A percentile compares a stretch with the other conserved stretches of the same genome.
phyloP scores from a whole-genome alignment of 345 rosid genomes.

The Eucalyptus caleyi region DNA sequence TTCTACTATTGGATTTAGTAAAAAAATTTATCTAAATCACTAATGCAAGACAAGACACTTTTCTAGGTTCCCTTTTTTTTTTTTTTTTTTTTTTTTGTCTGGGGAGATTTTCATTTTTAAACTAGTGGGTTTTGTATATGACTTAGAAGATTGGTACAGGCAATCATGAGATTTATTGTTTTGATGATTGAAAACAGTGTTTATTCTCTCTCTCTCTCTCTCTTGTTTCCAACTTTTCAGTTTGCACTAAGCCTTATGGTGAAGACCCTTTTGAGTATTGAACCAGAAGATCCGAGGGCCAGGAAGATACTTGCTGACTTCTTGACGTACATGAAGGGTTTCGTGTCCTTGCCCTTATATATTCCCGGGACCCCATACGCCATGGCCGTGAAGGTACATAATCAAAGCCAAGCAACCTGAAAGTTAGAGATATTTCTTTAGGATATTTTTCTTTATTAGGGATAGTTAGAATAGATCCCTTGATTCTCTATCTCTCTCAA shows the following conservation, averaged over 20 bases:
- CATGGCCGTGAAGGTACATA: slow-evolving; percentile 69
- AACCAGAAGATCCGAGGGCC: slow-evolving; percentile 45
- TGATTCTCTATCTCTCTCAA: no score
- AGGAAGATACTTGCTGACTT: slow-evolving; percentile 44
- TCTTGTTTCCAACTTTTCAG: slow-evolving; percentile 7
- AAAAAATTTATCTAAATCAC: neutral
- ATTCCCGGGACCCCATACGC: slow-evolving; percentile 64
- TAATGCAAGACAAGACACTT: neutral
- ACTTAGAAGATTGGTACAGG: neutral
- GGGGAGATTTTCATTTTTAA: neutral
- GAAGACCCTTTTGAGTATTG: slow-evolving; percentile 57
- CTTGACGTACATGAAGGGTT: slow-evolving; percentile 71
- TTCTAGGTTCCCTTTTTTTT: neutral
- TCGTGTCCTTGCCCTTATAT: slow-evolving; percentile 53
- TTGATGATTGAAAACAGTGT: neutral
- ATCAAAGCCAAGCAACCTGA: neutral
- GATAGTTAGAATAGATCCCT: neutral
- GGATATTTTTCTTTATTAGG: neutral
- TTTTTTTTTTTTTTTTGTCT: neutral
- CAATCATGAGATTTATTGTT: neutral
- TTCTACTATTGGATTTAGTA: neutral
- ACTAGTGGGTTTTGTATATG: neutral
- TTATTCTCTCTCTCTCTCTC: neutral
- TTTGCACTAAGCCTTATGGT: slow-evolving; percentile 55
- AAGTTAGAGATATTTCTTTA: neutral